Evolutionary conservation across 306 rosid genomes (phyloP).

Genomic region (Cicer yamashitae): DNA sequence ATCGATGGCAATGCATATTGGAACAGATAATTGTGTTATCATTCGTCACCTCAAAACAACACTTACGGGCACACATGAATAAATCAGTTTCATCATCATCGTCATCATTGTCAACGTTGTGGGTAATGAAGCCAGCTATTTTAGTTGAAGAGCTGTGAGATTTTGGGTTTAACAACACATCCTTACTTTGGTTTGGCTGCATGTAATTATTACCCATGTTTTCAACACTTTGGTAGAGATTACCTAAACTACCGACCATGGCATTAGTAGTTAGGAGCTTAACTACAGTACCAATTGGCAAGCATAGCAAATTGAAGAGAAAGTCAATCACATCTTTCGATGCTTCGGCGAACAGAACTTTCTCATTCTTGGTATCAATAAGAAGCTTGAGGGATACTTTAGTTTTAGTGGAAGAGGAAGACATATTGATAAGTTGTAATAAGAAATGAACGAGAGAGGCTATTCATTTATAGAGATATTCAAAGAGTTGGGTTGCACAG

Average conservation of each 20-base stretch:
- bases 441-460: too few species aligned
- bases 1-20: fast-evolving
- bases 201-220: conserved; percentile 48
- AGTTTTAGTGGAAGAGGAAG: neutral
- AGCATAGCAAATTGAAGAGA: conserved; percentile 44
- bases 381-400: conserved; percentile 49
- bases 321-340: conserved; percentile 56
- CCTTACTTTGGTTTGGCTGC: conserved; percentile 36
- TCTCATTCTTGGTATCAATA: conserved; percentile 40
- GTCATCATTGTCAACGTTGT: neutral
- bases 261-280: conserved; percentile 38
- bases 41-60: neutral
- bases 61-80: neutral
- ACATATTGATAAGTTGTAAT: too few species aligned
- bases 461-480: too few species aligned
- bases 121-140: neutral
- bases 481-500: too few species aligned
- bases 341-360: conserved; percentile 59
- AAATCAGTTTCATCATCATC: neutral
- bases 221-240: conserved; percentile 55
- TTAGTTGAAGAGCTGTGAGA: neutral
- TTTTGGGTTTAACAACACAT: conserved; percentile 43
- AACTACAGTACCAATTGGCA: conserved; percentile 45
- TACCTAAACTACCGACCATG: conserved; percentile 57
- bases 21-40: neutral